Evolutionary conservation across 805 yeast species (phyloP), one percentile per base, ranked within the genome.

Genomic region (Candida manassasensis): DNA sequence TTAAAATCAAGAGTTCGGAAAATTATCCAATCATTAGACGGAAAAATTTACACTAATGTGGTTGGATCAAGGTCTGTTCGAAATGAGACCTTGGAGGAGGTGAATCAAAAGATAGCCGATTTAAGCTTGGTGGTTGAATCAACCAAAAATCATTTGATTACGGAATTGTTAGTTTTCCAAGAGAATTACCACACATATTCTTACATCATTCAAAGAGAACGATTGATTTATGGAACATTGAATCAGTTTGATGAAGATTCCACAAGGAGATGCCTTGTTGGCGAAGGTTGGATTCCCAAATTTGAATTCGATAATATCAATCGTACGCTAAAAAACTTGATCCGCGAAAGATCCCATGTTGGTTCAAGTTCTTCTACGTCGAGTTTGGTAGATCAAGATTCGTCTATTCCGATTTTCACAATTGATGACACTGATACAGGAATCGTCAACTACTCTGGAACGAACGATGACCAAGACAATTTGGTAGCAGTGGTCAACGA

Each of bases 201-300:
- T 22, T 62, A 54, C 36, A 44, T 45, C 6, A 41, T 78, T 34
- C 67, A 71, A 36, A 57, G 77, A 29, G 89, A 82, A 47, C 73
- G 75, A 44, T 56, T 73, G 16, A 77, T 81, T 27, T 81, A 68
- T 52, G 70, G 73, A 39, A 65, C 75, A 3, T 67, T 82, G 63
- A 81, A 81, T 55, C 67, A 66, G 40, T 84, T 84, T 48, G 79
- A 81, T 47, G 81, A 75, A 53, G 93, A 84, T 54, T 61, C 71
- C 36, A 73, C 74, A 28, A 71, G 87, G 54, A 73, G 77, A 50
- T 80, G 80, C 53, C 68, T 77, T 32, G 82, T 76, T 34, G 84
- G 79, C 21, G 86, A 78, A 66, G 87, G 86, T 29, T 82, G 84
- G 95, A 73, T 76, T 24, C 88, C 88, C 22, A 61, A 61, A 8